phyloP scores from a whole-genome alignment of 441 rosid species.

The Erodium moschatum region DNA sequence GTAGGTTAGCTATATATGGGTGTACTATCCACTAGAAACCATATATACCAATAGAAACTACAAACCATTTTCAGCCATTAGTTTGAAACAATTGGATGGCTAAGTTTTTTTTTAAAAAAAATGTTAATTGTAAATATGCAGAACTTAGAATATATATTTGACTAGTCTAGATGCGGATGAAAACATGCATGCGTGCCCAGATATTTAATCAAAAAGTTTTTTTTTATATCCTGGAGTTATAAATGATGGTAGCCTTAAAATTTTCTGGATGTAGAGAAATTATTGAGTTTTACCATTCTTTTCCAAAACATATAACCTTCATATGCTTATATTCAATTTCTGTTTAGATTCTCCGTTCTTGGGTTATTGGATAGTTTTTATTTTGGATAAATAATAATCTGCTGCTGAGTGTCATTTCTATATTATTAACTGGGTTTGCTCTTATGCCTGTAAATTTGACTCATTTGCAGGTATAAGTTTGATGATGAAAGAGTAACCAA shows the following conservation, averaged over 20 bases:
- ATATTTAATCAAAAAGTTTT: not conserved
- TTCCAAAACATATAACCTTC: not conserved
- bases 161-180: not conserved
- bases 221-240: not conserved
- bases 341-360: not conserved
- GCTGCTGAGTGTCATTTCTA: not conserved
- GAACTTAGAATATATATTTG: too few relatives aligned
- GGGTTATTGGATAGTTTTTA: not conserved
- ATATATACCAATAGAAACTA: too few relatives aligned
- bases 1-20: not conserved
- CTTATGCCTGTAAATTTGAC: not conserved
- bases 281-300: not conserved
- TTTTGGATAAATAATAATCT: not conserved
- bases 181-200: not conserved
- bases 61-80: too few relatives aligned
- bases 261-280: not conserved
- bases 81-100: too few relatives aligned
- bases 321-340: not conserved
- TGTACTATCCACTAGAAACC: too few relatives aligned
- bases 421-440: not conserved
- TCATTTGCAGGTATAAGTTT: constrained; percentile 61
- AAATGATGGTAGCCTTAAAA: not conserved
- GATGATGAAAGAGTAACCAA: constrained; percentile 97
- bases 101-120: too few relatives aligned
- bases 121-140: too few relatives aligned